Percentiles rank a stretch among this genome's conserved stretches.
phyloP scores from a whole-genome alignment of 2,329 filamentous ascomycete genomes.

The Cytospora schulzeri region DNA sequence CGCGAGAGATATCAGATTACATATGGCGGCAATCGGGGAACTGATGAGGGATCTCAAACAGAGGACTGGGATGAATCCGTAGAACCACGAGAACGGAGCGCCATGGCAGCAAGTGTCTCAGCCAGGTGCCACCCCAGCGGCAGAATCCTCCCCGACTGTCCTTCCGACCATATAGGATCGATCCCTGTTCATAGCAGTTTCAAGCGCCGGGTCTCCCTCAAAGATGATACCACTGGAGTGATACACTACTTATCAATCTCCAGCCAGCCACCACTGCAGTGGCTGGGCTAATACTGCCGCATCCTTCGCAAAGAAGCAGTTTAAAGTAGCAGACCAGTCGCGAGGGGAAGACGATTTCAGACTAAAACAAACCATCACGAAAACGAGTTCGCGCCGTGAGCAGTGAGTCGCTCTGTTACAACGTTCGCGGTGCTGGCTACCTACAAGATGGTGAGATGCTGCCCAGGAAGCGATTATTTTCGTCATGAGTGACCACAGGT shows the following conservation, averaged over 20 bases:
- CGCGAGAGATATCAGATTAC: slow-evolving; percentile 29
- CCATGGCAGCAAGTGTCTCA: background rate
- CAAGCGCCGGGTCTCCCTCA: background rate
- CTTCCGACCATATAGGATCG: background rate
- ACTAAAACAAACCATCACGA: background rate
- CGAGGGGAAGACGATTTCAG: background rate
- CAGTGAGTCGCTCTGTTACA: background rate
- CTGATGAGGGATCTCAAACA: slow-evolving; percentile 29
- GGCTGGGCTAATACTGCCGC: background rate
- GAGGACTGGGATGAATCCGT: slow-evolving; percentile 18
- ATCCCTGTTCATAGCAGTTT: background rate
- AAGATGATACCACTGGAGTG: background rate
- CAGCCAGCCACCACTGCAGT: background rate
- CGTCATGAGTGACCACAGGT: background rate
- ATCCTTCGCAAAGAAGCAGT: background rate
- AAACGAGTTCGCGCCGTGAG: background rate
- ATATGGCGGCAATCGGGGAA: slow-evolving; percentile 28
- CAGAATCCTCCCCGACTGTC: background rate
- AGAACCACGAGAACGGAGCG: background rate
- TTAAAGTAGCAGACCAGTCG: background rate
- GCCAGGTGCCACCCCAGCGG: background rate
- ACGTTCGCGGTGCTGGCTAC: background rate
- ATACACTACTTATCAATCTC: background rate
- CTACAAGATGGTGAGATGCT: background rate
- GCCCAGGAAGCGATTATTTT: background rate